Evolutionary conservation across 306 rosid genomes (phyloP).

Genomic region (Cyclanthera cordifolia): DNA sequence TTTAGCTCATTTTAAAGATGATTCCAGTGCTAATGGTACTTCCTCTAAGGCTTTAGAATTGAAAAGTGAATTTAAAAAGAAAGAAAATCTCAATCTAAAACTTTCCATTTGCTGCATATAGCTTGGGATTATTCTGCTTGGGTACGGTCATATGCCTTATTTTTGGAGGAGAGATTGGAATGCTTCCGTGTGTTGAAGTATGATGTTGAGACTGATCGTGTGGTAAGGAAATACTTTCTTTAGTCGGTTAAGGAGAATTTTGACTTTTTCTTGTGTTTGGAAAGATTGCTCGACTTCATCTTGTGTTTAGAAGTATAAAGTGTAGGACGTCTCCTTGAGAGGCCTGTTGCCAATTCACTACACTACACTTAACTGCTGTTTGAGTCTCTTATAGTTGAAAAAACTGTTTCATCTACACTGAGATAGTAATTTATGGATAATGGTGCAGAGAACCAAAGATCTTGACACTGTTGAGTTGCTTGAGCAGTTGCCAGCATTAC

Average conservation of each 20-base stretch:
- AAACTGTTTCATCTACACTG: not conserved
- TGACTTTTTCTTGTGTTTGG: not conserved
- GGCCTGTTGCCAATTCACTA: not conserved
- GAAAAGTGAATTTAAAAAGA: not conserved
- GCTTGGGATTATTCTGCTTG: slow-evolving; percentile 98
- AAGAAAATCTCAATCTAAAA: not conserved
- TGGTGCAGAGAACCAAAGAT: slow-evolving; percentile 88
- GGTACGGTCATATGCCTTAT: slow-evolving; percentile 92
- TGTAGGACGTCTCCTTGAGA: not conserved
- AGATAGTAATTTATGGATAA: slow-evolving; percentile 20
- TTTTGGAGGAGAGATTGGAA: slow-evolving; percentile 97
- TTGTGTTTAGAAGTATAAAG: not conserved
- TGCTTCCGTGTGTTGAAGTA: slow-evolving; percentile 91
- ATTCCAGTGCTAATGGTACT: slow-evolving; percentile 91
- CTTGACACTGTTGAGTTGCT: slow-evolving; percentile 78
- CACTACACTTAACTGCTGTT: not conserved
- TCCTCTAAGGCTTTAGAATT: not conserved
- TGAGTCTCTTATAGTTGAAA: not conserved
- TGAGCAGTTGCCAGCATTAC: slow-evolving; percentile 88
- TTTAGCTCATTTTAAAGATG: slow-evolving; percentile 94
- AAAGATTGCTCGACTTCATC: not conserved
- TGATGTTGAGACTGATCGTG: slow-evolving; percentile 79
- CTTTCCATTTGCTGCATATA: slow-evolving; percentile 28
- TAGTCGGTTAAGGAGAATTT: not conserved
- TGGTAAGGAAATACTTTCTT: slow-evolving; percentile 43